A percentile compares a stretch with the other conserved stretches of the same genome.
Conservation (phyloP, 2,329 filamentous ascomycete genomes). For the Trichoderma sp. region DNA sequence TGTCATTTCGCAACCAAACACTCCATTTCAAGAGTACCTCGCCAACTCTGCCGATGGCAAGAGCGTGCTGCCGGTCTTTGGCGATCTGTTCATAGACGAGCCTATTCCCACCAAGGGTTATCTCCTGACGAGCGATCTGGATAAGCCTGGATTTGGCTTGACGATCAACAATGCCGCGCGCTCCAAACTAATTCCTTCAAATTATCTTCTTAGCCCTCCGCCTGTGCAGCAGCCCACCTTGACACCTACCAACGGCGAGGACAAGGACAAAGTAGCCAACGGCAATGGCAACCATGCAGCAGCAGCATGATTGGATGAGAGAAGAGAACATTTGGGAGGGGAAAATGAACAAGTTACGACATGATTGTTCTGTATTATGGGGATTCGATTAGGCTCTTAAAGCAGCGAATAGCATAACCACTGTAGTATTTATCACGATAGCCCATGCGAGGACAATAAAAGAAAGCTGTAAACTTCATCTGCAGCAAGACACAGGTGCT, state of each 20-base stretch:
- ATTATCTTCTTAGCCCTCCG: slow-evolving; percentile 71
- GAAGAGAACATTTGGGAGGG: too few species aligned
- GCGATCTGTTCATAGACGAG: slow-evolving; percentile 87
- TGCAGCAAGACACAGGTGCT: not conserved
- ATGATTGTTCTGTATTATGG: not conserved
- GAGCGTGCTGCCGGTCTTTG: slow-evolving; percentile 76
- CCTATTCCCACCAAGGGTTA: slow-evolving; percentile 82
- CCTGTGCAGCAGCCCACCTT: slow-evolving; percentile 43
- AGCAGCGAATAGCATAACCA: not conserved
- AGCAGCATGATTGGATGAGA: not conserved
- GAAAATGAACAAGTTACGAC: not conserved
- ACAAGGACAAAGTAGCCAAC: slow-evolving; percentile 2
- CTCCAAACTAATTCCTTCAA: slow-evolving; percentile 74
- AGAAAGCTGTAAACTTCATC: not conserved
- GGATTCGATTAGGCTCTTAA: too few species aligned
- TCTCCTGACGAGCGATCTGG: slow-evolving; percentile 76
- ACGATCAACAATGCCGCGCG: slow-evolving; percentile 78
- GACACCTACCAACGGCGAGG: not conserved
- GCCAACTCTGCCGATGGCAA: slow-evolving; percentile 91
- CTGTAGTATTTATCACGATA: not conserved
- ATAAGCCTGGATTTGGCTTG: slow-evolving; percentile 89
- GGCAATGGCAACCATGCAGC: not conserved
- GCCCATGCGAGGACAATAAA: not conserved
- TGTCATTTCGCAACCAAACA: slow-evolving; percentile 89
- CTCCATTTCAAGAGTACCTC: slow-evolving; percentile 93